Percentiles rank a stretch among this genome's conserved stretches.
Evolutionary conservation across 257 asterid species (phyloP).

Genomic region (Nicotiana benthamiana): DNA sequence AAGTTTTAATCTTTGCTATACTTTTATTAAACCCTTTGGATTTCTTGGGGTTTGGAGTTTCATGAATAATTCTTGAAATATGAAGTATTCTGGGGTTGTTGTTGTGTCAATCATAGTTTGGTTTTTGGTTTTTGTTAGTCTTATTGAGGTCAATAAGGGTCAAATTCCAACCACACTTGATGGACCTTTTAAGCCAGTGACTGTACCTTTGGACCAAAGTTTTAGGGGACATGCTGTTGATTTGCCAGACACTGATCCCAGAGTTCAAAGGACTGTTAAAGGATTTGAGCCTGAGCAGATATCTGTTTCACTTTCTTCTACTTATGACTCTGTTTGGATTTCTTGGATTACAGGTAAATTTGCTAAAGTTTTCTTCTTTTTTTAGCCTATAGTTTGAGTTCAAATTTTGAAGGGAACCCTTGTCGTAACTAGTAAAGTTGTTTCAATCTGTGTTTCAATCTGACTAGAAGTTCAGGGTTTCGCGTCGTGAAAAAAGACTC

Average conservation of each 20-base stretch:
- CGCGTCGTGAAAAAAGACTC: accelerated
- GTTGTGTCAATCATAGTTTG: constrained; percentile 6
- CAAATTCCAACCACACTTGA: constrained; percentile 70
- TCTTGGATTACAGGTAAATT: constrained; percentile 86
- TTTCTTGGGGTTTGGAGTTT: background rate
- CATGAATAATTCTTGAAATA: constrained; percentile 8
- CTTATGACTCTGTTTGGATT: constrained; percentile 69
- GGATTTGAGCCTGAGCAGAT: constrained; percentile 88
- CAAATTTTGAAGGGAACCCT: no score
- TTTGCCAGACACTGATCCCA: constrained; percentile 74
- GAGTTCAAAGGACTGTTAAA: constrained; percentile 56
- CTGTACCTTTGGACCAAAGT: constrained; percentile 55
- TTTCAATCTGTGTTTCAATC: no score
- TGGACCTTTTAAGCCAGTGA: constrained; percentile 82
- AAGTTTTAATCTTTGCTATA: background rate
- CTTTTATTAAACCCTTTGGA: background rate
- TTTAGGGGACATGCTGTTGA: constrained; percentile 77
- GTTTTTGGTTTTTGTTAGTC: constrained; percentile 4
- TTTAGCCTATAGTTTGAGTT: background rate
- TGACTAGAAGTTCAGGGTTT: no score
- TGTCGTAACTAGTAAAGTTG: no score
- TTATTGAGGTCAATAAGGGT: constrained; percentile 16
- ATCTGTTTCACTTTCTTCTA: constrained; percentile 71
- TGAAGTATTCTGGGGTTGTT: constrained; percentile 7
- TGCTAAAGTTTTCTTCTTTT: background rate